A percentile compares a stretch with the other conserved stretches of the same genome.
Evolutionary conservation across 805 yeast species (phyloP).

Genomic region (Candida odintsovae): DNA sequence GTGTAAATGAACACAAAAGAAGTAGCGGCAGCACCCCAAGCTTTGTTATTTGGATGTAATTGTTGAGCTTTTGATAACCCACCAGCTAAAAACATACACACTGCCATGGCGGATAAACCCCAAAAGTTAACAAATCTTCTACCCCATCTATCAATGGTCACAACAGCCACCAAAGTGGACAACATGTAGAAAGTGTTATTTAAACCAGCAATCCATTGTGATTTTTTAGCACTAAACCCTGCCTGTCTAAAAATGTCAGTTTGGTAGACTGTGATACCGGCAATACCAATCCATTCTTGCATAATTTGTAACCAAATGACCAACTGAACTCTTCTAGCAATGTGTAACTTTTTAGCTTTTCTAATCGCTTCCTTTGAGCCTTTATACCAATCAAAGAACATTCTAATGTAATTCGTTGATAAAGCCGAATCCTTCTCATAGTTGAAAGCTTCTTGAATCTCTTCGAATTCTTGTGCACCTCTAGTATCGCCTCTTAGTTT

Average conservation of each 20-base stretch:
- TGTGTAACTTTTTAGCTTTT: conserved; percentile 1
- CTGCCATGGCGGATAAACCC: neutral
- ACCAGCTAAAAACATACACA: conserved; percentile 2
- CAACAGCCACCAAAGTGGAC: neutral
- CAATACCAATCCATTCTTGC: conserved; percentile 3
- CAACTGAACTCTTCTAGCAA: conserved; percentile 1
- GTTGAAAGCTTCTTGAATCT: neutral
- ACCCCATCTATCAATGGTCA: conserved; percentile 1
- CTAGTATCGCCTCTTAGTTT: neutral
- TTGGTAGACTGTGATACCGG: conserved; percentile 1
- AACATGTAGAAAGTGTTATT: conserved; percentile 1
- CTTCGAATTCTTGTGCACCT: neutral
- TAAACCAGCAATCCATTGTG: conserved; percentile 1
- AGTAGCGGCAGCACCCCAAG: conserved; percentile 2
- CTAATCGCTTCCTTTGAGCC: neutral
- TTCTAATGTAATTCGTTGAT: conserved; percentile 1
- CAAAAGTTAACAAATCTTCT: conserved; percentile 1
- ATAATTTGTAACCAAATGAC: conserved; percentile 2
- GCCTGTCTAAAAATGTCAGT: conserved; percentile 1
- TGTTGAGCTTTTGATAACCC: conserved; percentile 2
- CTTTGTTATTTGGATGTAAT: conserved; percentile 1
- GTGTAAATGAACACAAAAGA: conserved; percentile 1
- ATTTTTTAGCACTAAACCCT: neutral
- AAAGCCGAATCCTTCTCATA: conserved; percentile 1
- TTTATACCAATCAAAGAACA: conserved; percentile 2